These are phyloP conservation scores for Capsicum rhomboideum DNA, from an alignment of 257 asterid species.

Conservation along the genomic window DNA sequence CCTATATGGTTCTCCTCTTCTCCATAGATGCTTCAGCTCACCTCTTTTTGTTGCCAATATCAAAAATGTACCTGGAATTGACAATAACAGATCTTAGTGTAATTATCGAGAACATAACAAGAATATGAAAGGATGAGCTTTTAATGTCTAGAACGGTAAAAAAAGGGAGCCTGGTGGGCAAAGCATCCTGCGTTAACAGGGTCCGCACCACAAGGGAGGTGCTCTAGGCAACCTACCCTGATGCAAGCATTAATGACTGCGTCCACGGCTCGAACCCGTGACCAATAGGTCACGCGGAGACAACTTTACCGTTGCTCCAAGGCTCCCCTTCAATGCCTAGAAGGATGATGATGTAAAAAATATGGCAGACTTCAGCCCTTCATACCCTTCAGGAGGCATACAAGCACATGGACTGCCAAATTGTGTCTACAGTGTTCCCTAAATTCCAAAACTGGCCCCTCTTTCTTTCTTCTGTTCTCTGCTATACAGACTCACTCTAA, in stretches of 20 bases:
- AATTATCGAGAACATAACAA: neutral
- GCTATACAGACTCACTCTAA: neutral
- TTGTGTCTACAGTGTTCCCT: neutral
- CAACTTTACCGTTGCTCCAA: neutral
- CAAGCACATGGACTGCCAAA: neutral
- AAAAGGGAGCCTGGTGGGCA: neutral
- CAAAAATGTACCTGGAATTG: conserved; percentile 60
- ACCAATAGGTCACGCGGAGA: neutral
- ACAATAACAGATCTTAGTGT: neutral
- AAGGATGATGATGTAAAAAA: neutral
- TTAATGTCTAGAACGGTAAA: neutral
- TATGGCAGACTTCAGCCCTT: neutral
- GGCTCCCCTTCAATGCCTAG: neutral
- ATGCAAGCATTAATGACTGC: neutral
- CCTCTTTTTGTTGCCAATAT: conserved; percentile 66
- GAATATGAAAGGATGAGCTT: neutral
- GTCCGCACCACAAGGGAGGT: neutral
- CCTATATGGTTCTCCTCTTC: conserved; percentile 75
- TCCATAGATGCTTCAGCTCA: conserved; percentile 72
- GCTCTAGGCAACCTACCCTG: neutral
- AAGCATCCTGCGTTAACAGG: neutral
- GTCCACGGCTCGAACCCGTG: neutral
- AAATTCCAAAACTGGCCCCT: neutral
- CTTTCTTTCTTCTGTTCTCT: neutral
- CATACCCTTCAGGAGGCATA: neutral